These are phyloP conservation scores for Triticum dicoccoides DNA, from an alignment of 176 grass and related monocot genomes.

Conservation along the genomic window DNA sequence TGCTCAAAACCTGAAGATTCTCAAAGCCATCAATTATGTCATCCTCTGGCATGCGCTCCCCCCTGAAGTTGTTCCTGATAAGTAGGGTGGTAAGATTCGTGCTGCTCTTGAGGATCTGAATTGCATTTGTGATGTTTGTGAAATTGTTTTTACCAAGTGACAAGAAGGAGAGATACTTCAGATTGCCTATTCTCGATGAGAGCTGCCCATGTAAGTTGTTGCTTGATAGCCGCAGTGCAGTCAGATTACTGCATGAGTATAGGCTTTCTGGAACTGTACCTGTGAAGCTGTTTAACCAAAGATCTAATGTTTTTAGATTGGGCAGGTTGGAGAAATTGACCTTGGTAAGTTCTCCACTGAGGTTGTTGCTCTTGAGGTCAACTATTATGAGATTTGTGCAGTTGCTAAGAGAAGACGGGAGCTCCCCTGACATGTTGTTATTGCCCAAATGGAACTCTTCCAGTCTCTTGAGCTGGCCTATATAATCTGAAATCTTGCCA, in stretches of 20 bases:
- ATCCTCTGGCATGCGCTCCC: conserved; percentile 14
- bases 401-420: neutral
- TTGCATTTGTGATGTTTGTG: neutral
- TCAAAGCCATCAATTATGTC: neutral
- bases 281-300: neutral
- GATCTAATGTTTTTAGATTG: neutral
- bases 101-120: conserved; percentile 7
- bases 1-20: neutral
- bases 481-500: neutral
- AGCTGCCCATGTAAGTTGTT: neutral
- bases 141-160: neutral
- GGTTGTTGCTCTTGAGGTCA: neutral
- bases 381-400: neutral
- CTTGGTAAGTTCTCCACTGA: neutral
- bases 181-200: neutral
- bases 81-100: neutral
- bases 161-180: neutral
- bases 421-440: neutral
- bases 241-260: neutral
- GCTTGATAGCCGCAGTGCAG: neutral
- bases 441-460: neutral
- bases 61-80: neutral
- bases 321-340: neutral
- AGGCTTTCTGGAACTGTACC: neutral
- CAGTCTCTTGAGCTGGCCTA: neutral